Evolutionary conservation across 768 basidiomycete genomes (phyloP).

Genomic region (Termitomyces sp.): DNA sequence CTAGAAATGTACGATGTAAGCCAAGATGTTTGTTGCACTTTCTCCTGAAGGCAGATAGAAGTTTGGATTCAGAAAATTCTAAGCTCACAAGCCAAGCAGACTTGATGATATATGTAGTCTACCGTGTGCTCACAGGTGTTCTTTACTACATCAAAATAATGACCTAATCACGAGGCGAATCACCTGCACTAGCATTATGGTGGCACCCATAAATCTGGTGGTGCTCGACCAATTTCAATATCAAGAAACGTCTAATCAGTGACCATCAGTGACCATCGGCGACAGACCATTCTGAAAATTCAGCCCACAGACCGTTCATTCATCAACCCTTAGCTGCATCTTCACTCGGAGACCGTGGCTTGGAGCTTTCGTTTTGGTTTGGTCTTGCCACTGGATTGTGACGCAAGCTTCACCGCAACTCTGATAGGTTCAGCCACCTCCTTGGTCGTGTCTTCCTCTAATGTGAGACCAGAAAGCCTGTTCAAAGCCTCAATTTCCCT

Average conservation of each 20-base stretch:
- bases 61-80: not conserved
- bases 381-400: not conserved
- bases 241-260: not conserved
- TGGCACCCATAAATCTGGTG: not conserved
- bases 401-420: not conserved
- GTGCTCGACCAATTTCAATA: not conserved
- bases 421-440: conserved; percentile 13
- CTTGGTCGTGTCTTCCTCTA: conserved; percentile 23
- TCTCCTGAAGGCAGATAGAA: not conserved
- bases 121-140: not conserved
- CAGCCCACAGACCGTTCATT: not conserved
- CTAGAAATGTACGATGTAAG: too few relatives aligned
- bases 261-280: too few relatives aligned
- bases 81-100: not conserved
- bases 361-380: not conserved
- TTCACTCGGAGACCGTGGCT: not conserved
- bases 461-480: conserved; percentile 2
- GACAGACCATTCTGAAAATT: not conserved
- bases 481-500: conserved; percentile 39
- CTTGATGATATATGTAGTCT: not conserved
- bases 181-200: not conserved
- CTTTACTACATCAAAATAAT: not conserved
- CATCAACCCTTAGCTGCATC: not conserved
- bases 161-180: not conserved
- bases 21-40: too few relatives aligned